Evolutionary conservation across 164 flowering plant genomes (phyloP), one percentile per base, ranked within the genome.

Genomic region (Magnolia kwangsiensis): DNA sequence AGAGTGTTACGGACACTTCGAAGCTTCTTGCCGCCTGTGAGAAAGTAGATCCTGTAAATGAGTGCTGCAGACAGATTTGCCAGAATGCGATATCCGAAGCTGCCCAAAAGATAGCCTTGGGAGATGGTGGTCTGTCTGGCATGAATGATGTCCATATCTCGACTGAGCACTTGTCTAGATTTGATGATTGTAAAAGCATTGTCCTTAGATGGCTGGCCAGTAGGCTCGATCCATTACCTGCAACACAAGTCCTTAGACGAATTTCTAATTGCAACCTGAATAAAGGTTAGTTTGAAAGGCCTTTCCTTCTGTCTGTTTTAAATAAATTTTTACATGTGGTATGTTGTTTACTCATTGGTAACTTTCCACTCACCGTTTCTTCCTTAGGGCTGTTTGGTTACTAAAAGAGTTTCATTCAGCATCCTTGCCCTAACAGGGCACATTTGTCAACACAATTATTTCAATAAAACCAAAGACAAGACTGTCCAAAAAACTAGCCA

Each of bases 201-300:
- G 97, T 90, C 49, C 86, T 86, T 23, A 86, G 97, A 45, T 96
- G 97, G 97, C 82, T 96, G 67, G 97, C 93, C 1, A 90, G 97
- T 81, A 92, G 79, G 76, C 95, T 92, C 55, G 86, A 83, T 76
- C 87, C 90, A 79, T 76, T 80, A 75, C 78, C 74, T 58, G 95
- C 99, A 51, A 90, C 90, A 76, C 84, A 89, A 72, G 88, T 91
- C 81, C 93, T 96, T 21, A 85, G 99, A 77, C 92, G 93, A 65
- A 82, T 96, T 68, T 87, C 97, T n/a, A 92, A 90, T 80, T 96
- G 99, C 91, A 91, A 90, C 24, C 83, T 90, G 58, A 96, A 94
- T 78, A 90, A 90, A 88, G 97, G 99, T 92, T 64, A 72, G 63
- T 72, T 59, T 70, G 27, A 70, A 70, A 37, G 9, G 7, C 51